Base-by-base conservation (phyloP, 169 alveolate genomes). In the Plasmodium inui region DNA sequence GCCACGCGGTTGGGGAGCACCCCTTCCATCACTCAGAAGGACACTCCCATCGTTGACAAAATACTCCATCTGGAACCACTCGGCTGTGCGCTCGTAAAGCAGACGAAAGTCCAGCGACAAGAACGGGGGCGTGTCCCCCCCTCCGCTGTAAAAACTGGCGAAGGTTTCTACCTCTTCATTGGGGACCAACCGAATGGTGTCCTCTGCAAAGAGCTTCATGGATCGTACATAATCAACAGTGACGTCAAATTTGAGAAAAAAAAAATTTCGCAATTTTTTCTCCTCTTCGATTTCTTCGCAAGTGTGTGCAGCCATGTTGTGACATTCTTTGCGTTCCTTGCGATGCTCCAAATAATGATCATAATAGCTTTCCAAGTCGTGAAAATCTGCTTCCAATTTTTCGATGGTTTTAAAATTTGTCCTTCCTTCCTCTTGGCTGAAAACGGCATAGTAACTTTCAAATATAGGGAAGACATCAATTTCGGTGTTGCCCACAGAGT, bases 391-490 rank as follows among this genome's bases (percentile, higher is more conserved):
- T 78, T 79, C 94, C n/a, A 57, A 57, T 67, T 61, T 70, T 50
- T 88, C 67, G 4, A 88, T 26, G 8, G 1, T 74, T 9, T 34
- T 14, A 53, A 50, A 61, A 37, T 53, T 32, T 53, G 44, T 28
- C 73, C 26, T 19, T 10, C 55, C 57, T 1, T 53, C 34, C 1
- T 39, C 8, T 39, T 17, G 26, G 61, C 34, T 14, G 46, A 88
- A 88, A 26, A 88, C 44, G 1, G 70, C 76, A 8, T 78, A 88
- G 82, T 79, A 88, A 88, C 88, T 80, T 78, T 78, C 74, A 80
- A 88, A 79, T 39, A 88, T 79, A 6, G 94, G 94, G 72, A 78
- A 88, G 41, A 88, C 53, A 30, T 79, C 74, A 5, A 88, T 26
- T 88, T 78, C 83, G 7, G 76, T 34, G 4, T 55, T 88, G 0